Base-by-base conservation (phyloP, 345 rosid genomes). In the Eucalyptus pumila region DNA sequence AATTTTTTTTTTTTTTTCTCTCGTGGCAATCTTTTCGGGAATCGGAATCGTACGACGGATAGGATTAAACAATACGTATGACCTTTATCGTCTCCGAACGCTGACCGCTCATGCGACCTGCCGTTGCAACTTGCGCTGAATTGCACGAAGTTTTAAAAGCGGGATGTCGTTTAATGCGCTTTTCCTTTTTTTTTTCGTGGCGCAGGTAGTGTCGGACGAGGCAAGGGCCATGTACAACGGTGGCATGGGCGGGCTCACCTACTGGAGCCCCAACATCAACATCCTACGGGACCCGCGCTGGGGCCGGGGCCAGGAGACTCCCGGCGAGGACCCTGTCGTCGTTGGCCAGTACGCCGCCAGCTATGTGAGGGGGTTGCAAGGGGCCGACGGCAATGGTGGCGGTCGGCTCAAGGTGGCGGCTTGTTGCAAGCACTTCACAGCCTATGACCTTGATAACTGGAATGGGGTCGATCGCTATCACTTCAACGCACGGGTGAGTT, bases 231-330 rank as follows among this genome's bases (percentile, higher is more conserved):
- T 94, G 97, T 93, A 95, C 90, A 94, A 95, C 80, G 93, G 96
- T 5, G 96, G 96, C 34, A 45, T 87, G 91, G 96, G 69, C 69
- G 97, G 97, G 92, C 95, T 97, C 60, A 94, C 98, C 4, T 95
- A 91, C 86, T 95, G 97, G 99, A 96, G 97, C 90, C 99, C 98
- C 47, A 95, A 95, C 87, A 95, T 96, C 9, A 96, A 96, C 89
- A 93, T 97, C 49, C 93, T 96, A 27, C 87, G 99, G 87, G 99
- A 97, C 92, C 99, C 99, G 6, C 93, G 98, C 24, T 97, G 97
- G 99, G 99, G 98, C 67, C 95, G 97, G 14, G 97, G 97, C 15
- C 99, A 96, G 91, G 99, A 96, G 92, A 97, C 98, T 23, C 97
- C 97, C 88, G 99, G 99, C 44, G 99, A 97, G 91, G 99, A 96